Conservation (phyloP, 306 rosid genomes). For the Inga leiocalycina region DNA sequence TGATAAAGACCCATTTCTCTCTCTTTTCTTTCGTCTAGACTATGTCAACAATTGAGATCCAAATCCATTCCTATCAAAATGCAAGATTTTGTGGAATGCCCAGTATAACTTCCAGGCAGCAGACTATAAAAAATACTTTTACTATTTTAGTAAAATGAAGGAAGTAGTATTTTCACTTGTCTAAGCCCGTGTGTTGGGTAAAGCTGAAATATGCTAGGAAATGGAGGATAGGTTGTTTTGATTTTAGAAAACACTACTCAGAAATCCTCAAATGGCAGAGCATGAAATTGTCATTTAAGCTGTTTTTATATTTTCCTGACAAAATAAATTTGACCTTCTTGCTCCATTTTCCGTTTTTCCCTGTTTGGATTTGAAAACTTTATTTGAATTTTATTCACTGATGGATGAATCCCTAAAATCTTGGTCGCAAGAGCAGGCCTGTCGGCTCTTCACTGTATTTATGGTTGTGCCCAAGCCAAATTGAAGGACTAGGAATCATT, state of each 20-base stretch:
- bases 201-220: not conserved
- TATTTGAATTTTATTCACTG: not conserved
- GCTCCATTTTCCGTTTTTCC: not conserved
- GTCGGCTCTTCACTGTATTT: not conserved
- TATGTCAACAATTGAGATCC: too few relatives aligned
- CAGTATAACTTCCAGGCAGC: too few relatives aligned
- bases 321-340: not conserved
- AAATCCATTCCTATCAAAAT: too few relatives aligned
- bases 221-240: not conserved
- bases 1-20: too few relatives aligned
- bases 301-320: not conserved
- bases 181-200: not conserved
- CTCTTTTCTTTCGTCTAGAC: too few relatives aligned
- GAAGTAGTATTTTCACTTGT: conserved; percentile 8
- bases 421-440: not conserved
- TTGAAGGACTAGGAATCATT: not conserved
- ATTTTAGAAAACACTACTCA: not conserved
- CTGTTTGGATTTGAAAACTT: not conserved
- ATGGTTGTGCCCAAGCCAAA: not conserved
- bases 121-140: too few relatives aligned
- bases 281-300: not conserved
- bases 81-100: too few relatives aligned
- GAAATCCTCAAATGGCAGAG: not conserved
- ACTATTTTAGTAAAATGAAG: not conserved
- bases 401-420: too few relatives aligned